A percentile compares a stretch with the other conserved stretches of the same genome.
Conservation (phyloP, 2,329 filamentous ascomycete species). For the Penicillium sp. region DNA sequence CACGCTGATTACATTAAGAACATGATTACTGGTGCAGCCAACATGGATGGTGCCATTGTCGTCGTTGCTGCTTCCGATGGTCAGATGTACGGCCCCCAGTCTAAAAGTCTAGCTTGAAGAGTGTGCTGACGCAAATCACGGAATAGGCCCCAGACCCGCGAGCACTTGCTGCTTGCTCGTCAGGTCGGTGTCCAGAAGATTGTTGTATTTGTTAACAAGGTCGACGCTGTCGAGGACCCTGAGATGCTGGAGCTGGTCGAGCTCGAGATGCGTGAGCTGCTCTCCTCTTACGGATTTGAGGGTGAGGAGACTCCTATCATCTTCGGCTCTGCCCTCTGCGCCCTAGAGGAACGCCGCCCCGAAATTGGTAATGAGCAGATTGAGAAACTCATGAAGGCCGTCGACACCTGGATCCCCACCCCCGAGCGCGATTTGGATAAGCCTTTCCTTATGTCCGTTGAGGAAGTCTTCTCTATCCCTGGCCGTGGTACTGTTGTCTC, state of each 20-base stretch:
- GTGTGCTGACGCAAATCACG: constrained; percentile 21
- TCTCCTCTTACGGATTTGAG: constrained; percentile 90
- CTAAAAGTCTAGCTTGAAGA: neutral
- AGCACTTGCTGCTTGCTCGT: constrained; percentile 94
- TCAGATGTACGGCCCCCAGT: constrained; percentile 67
- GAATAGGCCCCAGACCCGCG: constrained; percentile 82
- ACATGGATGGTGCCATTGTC: constrained; percentile 99
- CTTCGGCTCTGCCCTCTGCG: constrained; percentile 94
- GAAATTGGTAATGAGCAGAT: constrained; percentile 88
- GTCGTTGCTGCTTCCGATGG: constrained; percentile 97
- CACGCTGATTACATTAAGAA: constrained; percentile 99
- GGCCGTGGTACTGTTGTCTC: constrained; percentile 96
- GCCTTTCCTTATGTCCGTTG: constrained; percentile 98
- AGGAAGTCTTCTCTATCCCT: constrained; percentile 85
- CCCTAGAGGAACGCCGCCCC: constrained; percentile 77
- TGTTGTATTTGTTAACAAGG: constrained; percentile 99
- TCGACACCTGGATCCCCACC: constrained; percentile 95
- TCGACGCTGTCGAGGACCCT: constrained; percentile 93
- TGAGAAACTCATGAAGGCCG: constrained; percentile 82
- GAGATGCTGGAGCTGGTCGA: constrained; percentile 99
- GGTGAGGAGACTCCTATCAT: constrained; percentile 97
- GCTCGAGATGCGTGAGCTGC: constrained; percentile 99
- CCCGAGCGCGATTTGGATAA: constrained; percentile 92
- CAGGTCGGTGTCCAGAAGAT: constrained; percentile 98
- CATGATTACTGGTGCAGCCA: constrained; percentile 99